Conservation (phyloP, 1,139 yeast species). For the Nakaseomyces uthaithaninus region DNA sequence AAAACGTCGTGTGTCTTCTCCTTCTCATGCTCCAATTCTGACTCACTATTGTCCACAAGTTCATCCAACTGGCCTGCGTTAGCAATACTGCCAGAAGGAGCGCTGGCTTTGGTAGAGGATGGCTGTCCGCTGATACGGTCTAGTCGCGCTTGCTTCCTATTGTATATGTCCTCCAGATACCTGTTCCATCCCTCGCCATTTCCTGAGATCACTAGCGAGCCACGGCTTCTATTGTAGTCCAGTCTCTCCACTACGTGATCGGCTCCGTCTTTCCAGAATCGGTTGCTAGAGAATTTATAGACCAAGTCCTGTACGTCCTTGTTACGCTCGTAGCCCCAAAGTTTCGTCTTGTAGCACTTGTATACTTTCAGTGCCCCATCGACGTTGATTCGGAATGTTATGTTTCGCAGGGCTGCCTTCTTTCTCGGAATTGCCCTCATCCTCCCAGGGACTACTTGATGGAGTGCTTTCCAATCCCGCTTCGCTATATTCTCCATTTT, state of each 20-base stretch:
- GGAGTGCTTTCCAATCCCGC: constrained; percentile 38
- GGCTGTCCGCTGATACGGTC: constrained; percentile 11
- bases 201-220: neutral
- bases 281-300: constrained; percentile 44
- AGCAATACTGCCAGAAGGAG: neutral
- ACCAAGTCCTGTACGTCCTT: constrained; percentile 55
- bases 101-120: neutral
- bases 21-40: constrained; percentile 27
- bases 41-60: constrained; percentile 26
- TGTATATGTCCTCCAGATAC: neutral
- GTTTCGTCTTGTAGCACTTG: constrained; percentile 58
- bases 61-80: constrained; percentile 11
- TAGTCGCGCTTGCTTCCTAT: constrained; percentile 12
- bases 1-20: constrained; percentile 42
- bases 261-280: constrained; percentile 70
- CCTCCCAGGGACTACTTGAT: constrained; percentile 55
- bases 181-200: constrained; percentile 3
- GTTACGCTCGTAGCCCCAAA: constrained; percentile 84
- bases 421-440: constrained; percentile 48
- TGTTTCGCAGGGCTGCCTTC: constrained; percentile 37
- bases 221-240: constrained; percentile 17
- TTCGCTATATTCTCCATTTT: constrained; percentile 34
- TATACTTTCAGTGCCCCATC: constrained; percentile 53
- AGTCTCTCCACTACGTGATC: constrained; percentile 67
- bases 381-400: constrained; percentile 58